Conservation (phyloP, 192 early-diverging fungal species). For the Coemansia sp. region DNA sequence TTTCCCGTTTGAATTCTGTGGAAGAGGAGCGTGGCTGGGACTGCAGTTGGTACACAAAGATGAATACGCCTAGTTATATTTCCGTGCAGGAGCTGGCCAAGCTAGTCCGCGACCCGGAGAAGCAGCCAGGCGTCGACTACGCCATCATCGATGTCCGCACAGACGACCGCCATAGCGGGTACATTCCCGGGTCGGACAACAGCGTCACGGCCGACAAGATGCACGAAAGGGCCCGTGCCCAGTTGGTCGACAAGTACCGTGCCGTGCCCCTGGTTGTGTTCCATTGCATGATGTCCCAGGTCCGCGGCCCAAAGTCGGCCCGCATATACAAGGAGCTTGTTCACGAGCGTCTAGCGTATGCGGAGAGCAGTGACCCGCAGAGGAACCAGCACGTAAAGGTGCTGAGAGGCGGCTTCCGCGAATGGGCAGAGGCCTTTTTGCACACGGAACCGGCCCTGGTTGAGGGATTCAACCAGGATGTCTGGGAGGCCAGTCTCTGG, state of each 20-base stretch:
- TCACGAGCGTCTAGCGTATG: constrained; percentile 7
- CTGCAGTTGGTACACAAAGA: too few relatives aligned
- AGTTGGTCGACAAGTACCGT: constrained; percentile 50
- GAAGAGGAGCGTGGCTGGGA: not conserved
- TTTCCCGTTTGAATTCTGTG: too few relatives aligned
- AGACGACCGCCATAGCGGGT: constrained; percentile 56
- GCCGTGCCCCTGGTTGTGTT: constrained; percentile 67
- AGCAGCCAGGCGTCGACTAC: constrained; percentile 61
- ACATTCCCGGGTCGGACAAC: constrained; percentile 75
- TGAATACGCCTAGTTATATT: constrained; percentile 7
- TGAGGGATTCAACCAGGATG: constrained; percentile 52
- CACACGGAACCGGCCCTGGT: constrained; percentile 52
- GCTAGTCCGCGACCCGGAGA: constrained; percentile 54
- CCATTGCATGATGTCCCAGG: constrained; percentile 84
- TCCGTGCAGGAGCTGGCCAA: constrained; percentile 43
- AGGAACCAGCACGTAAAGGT: constrained; percentile 51
- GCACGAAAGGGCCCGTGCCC: constrained; percentile 33
- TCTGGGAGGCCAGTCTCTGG: too few relatives aligned
- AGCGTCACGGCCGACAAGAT: constrained; percentile 65
- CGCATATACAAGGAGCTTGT: constrained; percentile 54
- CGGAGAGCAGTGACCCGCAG: constrained; percentile 3
- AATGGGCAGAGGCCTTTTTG: constrained; percentile 56
- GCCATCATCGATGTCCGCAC: constrained; percentile 70
- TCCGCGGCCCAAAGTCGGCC: constrained; percentile 70
- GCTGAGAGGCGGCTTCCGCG: constrained; percentile 59